These are phyloP conservation scores for Geotrichum aggregatum DNA, from an alignment of 1,139 yeast species.

Conservation along the genomic window DNA sequence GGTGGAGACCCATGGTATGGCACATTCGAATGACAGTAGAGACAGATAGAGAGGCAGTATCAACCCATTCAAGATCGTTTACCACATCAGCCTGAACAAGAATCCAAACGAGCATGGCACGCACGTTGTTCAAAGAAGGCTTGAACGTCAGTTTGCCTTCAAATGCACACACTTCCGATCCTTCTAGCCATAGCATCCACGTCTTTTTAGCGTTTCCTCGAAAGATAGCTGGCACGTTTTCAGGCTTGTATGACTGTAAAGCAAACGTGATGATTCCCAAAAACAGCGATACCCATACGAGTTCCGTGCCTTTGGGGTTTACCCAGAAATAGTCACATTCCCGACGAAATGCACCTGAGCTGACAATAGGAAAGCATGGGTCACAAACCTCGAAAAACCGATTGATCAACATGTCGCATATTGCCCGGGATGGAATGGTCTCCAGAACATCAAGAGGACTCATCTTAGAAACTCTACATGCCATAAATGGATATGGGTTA, in stretches of 20 bases:
- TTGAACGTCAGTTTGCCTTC: slow-evolving; percentile 33
- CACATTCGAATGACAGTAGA: slow-evolving; percentile 33
- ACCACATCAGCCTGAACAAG: slow-evolving; percentile 29
- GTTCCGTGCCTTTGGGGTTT: slow-evolving; percentile 32
- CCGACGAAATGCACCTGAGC: slow-evolving; percentile 31
- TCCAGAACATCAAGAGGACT: slow-evolving; percentile 28
- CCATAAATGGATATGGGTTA: slow-evolving; percentile 12
- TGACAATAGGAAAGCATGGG: slow-evolving; percentile 32
- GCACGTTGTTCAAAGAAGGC: slow-evolving; percentile 34
- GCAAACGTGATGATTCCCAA: slow-evolving; percentile 33
- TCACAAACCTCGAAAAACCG: slow-evolving; percentile 35
- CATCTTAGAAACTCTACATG: background rate
- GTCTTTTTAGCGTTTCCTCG: slow-evolving; percentile 25
- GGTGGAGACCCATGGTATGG: slow-evolving; percentile 37
- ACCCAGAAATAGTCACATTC: slow-evolving; percentile 34
- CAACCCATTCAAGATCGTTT: slow-evolving; percentile 30
- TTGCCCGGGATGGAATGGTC: slow-evolving; percentile 30
- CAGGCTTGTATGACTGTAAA: slow-evolving; percentile 31
- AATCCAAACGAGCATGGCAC: slow-evolving; percentile 35
- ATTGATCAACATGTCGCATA: slow-evolving; percentile 31
- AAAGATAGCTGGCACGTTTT: slow-evolving; percentile 24
- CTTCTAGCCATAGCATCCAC: slow-evolving; percentile 33
- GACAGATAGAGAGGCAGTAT: slow-evolving; percentile 33
- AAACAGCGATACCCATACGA: slow-evolving; percentile 35
- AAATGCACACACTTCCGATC: slow-evolving; percentile 33